A percentile compares a stretch with the other conserved stretches of the same genome.
These are phyloP conservation scores for Aspergillus eucalypticola DNA, from an alignment of 2,329 filamentous ascomycete species.

Conservation along the genomic window DNA sequence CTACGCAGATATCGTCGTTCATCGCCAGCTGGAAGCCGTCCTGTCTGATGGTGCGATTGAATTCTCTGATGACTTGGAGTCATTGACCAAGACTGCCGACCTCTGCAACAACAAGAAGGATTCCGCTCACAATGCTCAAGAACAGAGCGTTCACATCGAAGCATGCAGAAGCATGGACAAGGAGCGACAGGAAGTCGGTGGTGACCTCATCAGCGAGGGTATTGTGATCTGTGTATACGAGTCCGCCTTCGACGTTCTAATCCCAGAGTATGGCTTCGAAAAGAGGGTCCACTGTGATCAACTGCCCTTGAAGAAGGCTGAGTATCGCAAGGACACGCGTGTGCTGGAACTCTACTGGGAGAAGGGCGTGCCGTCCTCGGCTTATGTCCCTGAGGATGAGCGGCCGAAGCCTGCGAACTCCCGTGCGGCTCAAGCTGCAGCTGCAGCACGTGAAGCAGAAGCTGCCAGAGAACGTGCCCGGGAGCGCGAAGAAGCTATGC, in stretches of 20 bases:
- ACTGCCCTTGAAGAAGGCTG: constrained; percentile 95
- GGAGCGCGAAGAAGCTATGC: constrained; percentile 85
- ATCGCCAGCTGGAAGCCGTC: constrained; percentile 87
- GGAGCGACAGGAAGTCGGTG: constrained; percentile 79
- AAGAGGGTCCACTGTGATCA: constrained; percentile 99
- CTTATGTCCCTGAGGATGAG: constrained; percentile 95
- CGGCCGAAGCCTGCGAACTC: constrained; percentile 80
- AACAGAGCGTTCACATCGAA: constrained; percentile 98
- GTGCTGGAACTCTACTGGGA: constrained; percentile 98
- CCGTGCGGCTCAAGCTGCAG: constrained; percentile 71
- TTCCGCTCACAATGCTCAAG: constrained; percentile 93
- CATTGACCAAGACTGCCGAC: constrained; percentile 86
- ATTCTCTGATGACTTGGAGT: constrained; percentile 86
- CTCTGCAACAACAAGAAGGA: constrained; percentile 99
- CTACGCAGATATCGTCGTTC: constrained; percentile 92
- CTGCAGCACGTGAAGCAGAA: constrained; percentile 77
- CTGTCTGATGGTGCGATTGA: constrained; percentile 80
- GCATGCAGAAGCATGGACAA: constrained; percentile 95
- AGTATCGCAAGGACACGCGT: constrained; percentile 94
- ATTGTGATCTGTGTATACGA: constrained; percentile 98
- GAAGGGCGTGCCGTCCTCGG: constrained; percentile 95
- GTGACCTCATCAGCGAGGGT: constrained; percentile 91
- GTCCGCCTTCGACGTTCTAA: constrained; percentile 96
- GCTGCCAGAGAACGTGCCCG: constrained; percentile 77
- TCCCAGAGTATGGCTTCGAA: constrained; percentile 97